These are phyloP conservation scores for Ceratocystis alfenasii DNA, from an alignment of 2,329 filamentous ascomycete species.

Conservation along the genomic window DNA sequence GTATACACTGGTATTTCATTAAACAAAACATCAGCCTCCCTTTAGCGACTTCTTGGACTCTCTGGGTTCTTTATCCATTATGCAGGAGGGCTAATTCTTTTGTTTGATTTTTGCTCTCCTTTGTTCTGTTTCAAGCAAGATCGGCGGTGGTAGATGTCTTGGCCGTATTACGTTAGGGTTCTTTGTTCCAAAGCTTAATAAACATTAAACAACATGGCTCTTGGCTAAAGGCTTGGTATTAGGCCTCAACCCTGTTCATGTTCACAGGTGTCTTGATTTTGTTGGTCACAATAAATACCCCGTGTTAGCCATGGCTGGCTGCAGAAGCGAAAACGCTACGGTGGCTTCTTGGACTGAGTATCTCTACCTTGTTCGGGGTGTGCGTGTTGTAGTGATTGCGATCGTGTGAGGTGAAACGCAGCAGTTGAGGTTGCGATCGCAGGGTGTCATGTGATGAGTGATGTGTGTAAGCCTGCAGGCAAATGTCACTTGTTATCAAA, in stretches of 20 bases:
- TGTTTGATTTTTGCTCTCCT: neutral
- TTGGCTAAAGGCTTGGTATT: conserved; percentile 8
- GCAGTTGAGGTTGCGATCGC: too few species aligned
- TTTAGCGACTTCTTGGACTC: neutral
- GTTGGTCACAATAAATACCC: neutral
- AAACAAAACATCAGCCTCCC: neutral
- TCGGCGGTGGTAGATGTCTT: neutral
- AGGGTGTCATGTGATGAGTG: too few species aligned
- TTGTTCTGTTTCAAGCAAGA: neutral
- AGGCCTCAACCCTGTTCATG: neutral
- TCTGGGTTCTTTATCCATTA: neutral
- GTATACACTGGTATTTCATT: neutral
- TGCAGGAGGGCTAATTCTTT: neutral
- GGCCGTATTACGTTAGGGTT: neutral
- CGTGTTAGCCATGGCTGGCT: neutral
- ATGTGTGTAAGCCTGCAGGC: too few species aligned
- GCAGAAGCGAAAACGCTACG: neutral
- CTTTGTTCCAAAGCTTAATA: conserved; percentile 5
- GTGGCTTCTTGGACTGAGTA: neutral
- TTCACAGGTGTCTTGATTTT: neutral
- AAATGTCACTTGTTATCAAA: neutral
- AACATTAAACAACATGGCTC: neutral
- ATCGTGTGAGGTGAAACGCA: neutral
- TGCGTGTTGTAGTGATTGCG: neutral
- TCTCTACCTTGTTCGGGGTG: neutral